Conservation (phyloP, 768 basidiomycete species). For the Boletus pseudopeckii region DNA sequence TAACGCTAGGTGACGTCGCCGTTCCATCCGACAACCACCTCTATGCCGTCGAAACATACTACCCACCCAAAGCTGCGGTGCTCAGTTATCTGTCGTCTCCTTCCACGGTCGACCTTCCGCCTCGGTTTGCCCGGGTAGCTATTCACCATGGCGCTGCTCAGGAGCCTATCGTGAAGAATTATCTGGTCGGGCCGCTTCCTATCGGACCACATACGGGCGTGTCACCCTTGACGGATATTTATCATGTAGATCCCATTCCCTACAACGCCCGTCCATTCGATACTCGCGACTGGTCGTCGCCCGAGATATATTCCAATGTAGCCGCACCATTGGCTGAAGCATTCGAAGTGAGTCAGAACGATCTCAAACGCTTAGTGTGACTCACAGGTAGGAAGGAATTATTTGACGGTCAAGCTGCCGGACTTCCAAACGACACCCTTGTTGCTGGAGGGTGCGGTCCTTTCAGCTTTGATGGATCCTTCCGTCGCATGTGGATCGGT, state of each 20-base stretch:
- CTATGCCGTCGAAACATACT: constrained; percentile 47
- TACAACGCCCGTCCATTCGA: constrained; percentile 48
- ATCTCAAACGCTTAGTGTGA: background rate
- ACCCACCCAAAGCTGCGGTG: constrained; percentile 47
- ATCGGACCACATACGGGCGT: constrained; percentile 39
- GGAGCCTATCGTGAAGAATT: constrained; percentile 47
- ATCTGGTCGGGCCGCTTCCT: constrained; percentile 58
- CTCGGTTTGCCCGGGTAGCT: constrained; percentile 45
- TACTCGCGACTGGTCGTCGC: constrained; percentile 20
- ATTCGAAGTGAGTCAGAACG: constrained; percentile 35
- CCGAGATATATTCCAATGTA: constrained; percentile 30
- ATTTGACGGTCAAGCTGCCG: constrained; percentile 43
- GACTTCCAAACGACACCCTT: constrained; percentile 48
- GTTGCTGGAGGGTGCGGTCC: constrained; percentile 45
- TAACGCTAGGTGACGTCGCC: constrained; percentile 37
- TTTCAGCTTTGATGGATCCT: constrained; percentile 57
- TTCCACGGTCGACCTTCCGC: constrained; percentile 25
- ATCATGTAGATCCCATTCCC: constrained; percentile 50
- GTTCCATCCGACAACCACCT: constrained; percentile 46
- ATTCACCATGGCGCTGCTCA: constrained; percentile 45
- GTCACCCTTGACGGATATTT: constrained; percentile 45
- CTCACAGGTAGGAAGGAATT: constrained; percentile 38
- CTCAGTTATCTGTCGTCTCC: constrained; percentile 44
- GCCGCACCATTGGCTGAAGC: constrained; percentile 39
- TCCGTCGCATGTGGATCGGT: constrained; percentile 52